Evolutionary conservation across 78 protist genomes (phyloP), one percentile per base, ranked within the genome.

Genomic region (Capsaspora owczarzaki): DNA sequence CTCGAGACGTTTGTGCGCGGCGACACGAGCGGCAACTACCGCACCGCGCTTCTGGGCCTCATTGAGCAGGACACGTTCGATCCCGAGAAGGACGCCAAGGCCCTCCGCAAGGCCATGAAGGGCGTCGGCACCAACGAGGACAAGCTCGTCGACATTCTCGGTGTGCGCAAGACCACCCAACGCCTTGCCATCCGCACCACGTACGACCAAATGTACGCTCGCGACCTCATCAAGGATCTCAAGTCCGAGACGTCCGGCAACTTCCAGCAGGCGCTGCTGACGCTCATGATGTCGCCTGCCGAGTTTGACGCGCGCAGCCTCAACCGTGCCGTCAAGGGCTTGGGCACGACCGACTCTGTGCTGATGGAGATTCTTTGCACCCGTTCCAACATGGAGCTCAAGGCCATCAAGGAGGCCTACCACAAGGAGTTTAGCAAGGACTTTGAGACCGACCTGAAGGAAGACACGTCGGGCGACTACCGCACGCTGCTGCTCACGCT

Each of bases 391-490:
- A 0, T 1, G 31, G 53, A 70, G 33, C 40, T 70, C 16, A 2
- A 23, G 35, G 56, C 23, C 8, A 29, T 70, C 35, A 20, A 27
- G n/a, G 76, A 70, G 56, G 25, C 37, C 22, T 68, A 68, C 47
- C 40, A 16, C 29, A 35, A 16, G 2, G 6, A 47, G 51, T 40
- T 47, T 43, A 35, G 66, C 49, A 56, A 66, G 31, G 75, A 80
- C 46, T 69, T 80, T 25, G 77, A 53, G n/a, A 80, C 66, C 66
- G 84, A 80, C 77, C 2, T 80, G 22, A 10, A 19, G 42, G 27
- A 42, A 37, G 83, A 79, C 43, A 79, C 83, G 25, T 40, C 70
- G 16, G 83, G 83, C 19, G 76, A 79, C 76, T 79, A 66, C 76
- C 31, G 66, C 61, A 41, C 51, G 46, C 47, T 42, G 14, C 53